Evolutionary conservation across 176 grass and related monocot genomes (phyloP).

Genomic region (Panicum miliaceum): DNA sequence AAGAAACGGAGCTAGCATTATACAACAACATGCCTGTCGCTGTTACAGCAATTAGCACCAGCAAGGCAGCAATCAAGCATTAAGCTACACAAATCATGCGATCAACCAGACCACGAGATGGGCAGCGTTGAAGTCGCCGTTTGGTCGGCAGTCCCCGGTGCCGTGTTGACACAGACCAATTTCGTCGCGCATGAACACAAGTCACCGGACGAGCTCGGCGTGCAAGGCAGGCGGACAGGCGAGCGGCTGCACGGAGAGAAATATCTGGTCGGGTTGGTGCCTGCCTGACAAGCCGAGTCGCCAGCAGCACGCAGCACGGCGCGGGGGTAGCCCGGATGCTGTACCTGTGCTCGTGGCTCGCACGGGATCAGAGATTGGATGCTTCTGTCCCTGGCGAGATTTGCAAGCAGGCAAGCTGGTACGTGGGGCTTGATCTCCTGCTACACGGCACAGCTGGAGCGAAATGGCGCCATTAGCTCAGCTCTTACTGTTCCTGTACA

Average conservation of each 20-base stretch:
- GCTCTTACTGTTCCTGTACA: neutral
- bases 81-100: neutral
- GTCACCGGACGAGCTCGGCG: neutral
- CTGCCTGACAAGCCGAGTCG: neutral
- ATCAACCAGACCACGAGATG: neutral
- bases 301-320: neutral
- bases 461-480: constrained; percentile 13
- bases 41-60: neutral
- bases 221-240: neutral
- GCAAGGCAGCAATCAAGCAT: neutral
- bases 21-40: constrained; percentile 29
- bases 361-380: constrained; percentile 36
- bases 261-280: constrained; percentile 2
- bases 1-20: neutral
- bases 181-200: neutral
- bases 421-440: neutral
- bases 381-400: constrained; percentile 32
- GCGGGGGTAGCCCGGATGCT: too few relatives aligned
- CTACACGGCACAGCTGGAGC: neutral
- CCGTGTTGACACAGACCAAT: constrained; percentile 6
- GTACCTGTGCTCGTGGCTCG: neutral
- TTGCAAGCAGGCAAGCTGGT: neutral
- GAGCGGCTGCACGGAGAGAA: neutral
- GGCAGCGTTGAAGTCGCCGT: constrained; percentile 23
- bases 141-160: neutral